phyloP scores from a whole-genome alignment of 139 green algal genomes.

The Chlamydomonas sp. region DNA sequence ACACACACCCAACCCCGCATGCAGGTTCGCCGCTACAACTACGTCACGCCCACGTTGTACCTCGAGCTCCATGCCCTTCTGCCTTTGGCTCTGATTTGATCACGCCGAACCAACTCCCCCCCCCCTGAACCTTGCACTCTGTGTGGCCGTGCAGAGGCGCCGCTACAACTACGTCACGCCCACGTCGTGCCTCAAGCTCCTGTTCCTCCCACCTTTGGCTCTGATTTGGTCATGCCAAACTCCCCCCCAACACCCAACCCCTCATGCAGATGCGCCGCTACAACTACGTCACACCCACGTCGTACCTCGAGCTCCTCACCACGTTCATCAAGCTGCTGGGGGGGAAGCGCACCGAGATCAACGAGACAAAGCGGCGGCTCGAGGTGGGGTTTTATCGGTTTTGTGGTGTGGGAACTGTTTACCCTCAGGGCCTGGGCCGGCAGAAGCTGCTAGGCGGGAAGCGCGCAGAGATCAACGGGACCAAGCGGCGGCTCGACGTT shows the following conservation, averaged over 20 bases:
- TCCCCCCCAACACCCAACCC: too few relatives aligned
- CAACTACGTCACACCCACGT: constrained; percentile 59
- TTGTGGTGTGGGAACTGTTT: too few relatives aligned
- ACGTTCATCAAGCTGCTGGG: constrained; percentile 54
- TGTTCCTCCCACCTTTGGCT: too few relatives aligned
- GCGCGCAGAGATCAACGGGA: constrained; percentile 45
- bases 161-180: constrained; percentile 74
- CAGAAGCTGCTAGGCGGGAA: constrained; percentile 47
- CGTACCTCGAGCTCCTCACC: constrained; percentile 59
- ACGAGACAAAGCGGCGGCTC: constrained; percentile 42
- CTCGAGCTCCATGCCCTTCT: constrained; percentile 61
- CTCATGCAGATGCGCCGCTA: constrained; percentile 24
- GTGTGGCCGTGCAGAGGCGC: constrained; percentile 40
- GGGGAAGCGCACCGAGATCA: constrained; percentile 50
- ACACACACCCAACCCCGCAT: too few relatives aligned
- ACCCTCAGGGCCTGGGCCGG: too few relatives aligned
- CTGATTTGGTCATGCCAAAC: too few relatives aligned
- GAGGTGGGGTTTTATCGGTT: too few relatives aligned
- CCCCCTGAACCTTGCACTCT: too few relatives aligned
- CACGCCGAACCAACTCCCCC: too few relatives aligned
- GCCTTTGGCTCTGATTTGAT: too few relatives aligned
- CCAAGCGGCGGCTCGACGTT: constrained; percentile 50
- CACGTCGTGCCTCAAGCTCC: constrained; percentile 71
- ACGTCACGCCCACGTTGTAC: constrained; percentile 59
- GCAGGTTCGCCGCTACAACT: constrained; percentile 35